Evolutionary conservation across 1,139 yeast species (phyloP), one percentile per base, ranked within the genome.

Genomic region (Spathaspora sp.): DNA sequence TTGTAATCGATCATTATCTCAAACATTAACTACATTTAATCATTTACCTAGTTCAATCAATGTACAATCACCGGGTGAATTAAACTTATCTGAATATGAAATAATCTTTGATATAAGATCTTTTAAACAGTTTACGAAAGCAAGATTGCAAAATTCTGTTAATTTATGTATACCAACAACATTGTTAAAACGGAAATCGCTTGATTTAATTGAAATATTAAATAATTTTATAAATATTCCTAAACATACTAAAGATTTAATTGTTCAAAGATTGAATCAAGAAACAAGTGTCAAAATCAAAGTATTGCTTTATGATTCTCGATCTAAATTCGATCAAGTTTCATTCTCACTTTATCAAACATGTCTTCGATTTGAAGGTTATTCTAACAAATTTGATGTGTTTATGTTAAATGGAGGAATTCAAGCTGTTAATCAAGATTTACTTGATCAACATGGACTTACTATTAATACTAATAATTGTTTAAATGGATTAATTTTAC

Each of bases 301-400:
- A 7, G 60, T 84, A 20, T 61, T 85, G 10, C 61, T 85, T 25
- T 83, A 85, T 56, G 90, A 85, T 53, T 55, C 64, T 17, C 54
- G 15, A 23, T 41, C 57, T 31, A 44, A 48, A 11, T 52, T 55
- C 50, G 44, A 52, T 8, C 58, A 62, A 25, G 60, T 76, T n/a
- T 61, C 75, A 1, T 61, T 66, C 36, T 68, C 67, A 43, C 53
- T 77, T 10, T 66, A 64, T 51, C 80, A 76, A 47, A 75, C 78
- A 0, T 59, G 74, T 39, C 53, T 58, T 44, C 77, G 77, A 50
- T 76, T 78, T 51, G 51, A 61, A 27, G 57, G 56, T 13, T 59
- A 56, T 33, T 52, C 57, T 20, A 52, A 58, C 2, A 58, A 59
- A 41, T 73, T 72, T 43, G 53, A 59, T 1, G 52, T 76, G 0